These are phyloP conservation scores for Dipteronia sinensis DNA, from an alignment of 345 rosid species.

Conservation along the genomic window DNA sequence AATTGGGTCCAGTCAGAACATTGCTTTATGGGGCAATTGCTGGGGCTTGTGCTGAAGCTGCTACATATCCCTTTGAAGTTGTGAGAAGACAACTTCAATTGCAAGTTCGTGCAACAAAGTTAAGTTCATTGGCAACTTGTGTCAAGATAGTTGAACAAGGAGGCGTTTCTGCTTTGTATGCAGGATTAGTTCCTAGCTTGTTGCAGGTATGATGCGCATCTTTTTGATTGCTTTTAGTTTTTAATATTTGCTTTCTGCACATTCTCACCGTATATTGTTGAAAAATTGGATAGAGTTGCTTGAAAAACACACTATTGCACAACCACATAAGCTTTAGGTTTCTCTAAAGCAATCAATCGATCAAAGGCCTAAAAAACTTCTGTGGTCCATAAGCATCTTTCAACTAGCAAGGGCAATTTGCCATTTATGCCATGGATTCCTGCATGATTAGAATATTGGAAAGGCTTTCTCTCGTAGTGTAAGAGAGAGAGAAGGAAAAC, in stretches of 20 bases:
- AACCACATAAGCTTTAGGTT: not conserved
- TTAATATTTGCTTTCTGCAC: not conserved
- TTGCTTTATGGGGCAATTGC: conserved; percentile 84
- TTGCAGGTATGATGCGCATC: conserved; percentile 61
- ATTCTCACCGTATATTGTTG: not conserved
- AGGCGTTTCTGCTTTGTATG: conserved; percentile 85
- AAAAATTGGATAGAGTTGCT: too few species aligned
- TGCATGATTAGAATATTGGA: not conserved
- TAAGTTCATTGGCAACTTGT: conserved; percentile 66
- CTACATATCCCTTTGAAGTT: conserved; percentile 94
- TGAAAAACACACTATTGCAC: not conserved
- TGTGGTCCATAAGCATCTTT: not conserved
- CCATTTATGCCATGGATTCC: not conserved
- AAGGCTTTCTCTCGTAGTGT: too few species aligned
- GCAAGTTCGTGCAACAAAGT: conserved; percentile 65
- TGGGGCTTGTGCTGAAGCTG: conserved; percentile 90
- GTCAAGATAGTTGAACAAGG: conserved; percentile 73
- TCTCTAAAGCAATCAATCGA: too few species aligned
- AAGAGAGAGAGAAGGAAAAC: too few species aligned
- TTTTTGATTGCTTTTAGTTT: conserved; percentile 2
- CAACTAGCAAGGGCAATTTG: not conserved
- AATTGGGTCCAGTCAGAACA: conserved; percentile 80
- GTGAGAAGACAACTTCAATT: conserved; percentile 93
- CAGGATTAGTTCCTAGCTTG: conserved; percentile 83
- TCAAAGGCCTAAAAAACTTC: not conserved